Evolutionary conservation across 208 protist species (phyloP).

Genomic region (Wallacemonas collosoma): DNA sequence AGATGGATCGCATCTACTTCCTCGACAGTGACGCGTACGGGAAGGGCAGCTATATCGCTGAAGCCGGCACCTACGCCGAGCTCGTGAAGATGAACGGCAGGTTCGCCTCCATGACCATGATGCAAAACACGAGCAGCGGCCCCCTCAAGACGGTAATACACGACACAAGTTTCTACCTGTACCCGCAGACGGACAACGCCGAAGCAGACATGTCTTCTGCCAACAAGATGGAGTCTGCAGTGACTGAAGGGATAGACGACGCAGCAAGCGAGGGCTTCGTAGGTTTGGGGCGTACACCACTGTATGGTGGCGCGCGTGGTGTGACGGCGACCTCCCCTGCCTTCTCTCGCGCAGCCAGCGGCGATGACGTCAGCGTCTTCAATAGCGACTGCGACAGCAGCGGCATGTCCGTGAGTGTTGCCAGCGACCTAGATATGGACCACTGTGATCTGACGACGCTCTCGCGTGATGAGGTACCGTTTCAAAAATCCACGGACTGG

Average conservation of each 20-base stretch:
- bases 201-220: too few species aligned
- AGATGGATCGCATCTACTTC: slow-evolving; percentile 57
- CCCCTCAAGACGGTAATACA: slow-evolving; percentile 25
- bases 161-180: slow-evolving; percentile 49
- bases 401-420: neutral
- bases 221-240: neutral
- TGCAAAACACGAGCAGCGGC: slow-evolving; percentile 17
- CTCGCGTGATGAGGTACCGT: slow-evolving; percentile 13
- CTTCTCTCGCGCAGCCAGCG: too few species aligned
- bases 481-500: slow-evolving; percentile 24
- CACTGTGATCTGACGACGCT: neutral
- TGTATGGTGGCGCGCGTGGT: neutral
- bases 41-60: slow-evolving; percentile 26
- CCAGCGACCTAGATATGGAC: neutral
- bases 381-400: neutral
- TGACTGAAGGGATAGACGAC: neutral
- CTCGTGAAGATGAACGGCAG: slow-evolving; percentile 29
- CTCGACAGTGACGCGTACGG: slow-evolving; percentile 19
- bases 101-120: slow-evolving; percentile 32
- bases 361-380: too few species aligned
- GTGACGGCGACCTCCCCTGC: too few species aligned
- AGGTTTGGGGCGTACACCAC: neutral
- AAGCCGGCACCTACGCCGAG: slow-evolving; percentile 29
- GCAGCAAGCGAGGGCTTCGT: slow-evolving; percentile 11
- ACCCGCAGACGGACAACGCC: neutral